A percentile compares a stretch with the other conserved stretches of the same genome.
Conservation (phyloP, 1,139 yeast species). For the Hyphopichia wangnamkhiaoensis region DNA sequence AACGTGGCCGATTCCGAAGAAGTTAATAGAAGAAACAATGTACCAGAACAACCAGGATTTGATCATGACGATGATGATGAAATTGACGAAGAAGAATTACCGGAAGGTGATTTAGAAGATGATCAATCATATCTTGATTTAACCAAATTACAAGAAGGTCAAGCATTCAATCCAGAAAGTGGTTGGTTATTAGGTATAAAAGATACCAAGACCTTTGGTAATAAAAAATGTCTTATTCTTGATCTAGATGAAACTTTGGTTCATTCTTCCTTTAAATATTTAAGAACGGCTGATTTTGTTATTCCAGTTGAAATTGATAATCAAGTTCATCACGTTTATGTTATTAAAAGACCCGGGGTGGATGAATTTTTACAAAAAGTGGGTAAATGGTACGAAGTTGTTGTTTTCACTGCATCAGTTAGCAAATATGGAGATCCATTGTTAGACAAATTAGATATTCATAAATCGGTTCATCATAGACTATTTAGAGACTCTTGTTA, state of each 20-base stretch:
- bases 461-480: constrained; percentile 81
- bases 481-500: constrained; percentile 77
- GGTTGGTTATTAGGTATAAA: constrained; percentile 64
- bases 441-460: constrained; percentile 78
- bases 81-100: constrained; percentile 18
- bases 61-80: constrained; percentile 17
- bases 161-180: constrained; percentile 54
- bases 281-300: constrained; percentile 92
- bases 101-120: constrained; percentile 10
- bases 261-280: constrained; percentile 90
- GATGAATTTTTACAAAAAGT: constrained; percentile 86
- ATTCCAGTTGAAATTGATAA: constrained; percentile 84
- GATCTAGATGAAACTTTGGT: constrained; percentile 97
- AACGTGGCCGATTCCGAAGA: background rate
- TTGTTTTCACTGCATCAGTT: constrained; percentile 95
- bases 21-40: background rate
- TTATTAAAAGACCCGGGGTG: constrained; percentile 96
- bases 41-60: background rate
- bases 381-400: constrained; percentile 88
- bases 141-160: constrained; percentile 67
- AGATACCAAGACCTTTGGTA: constrained; percentile 29
- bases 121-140: constrained; percentile 50
- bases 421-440: constrained; percentile 95
- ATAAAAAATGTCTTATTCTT: constrained; percentile 81
- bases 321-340: constrained; percentile 91